Percentiles rank a stretch among this genome's conserved stretches.
Conservation (phyloP, 352 stramenopile genomes). For the Globisporangium ultimum region DNA sequence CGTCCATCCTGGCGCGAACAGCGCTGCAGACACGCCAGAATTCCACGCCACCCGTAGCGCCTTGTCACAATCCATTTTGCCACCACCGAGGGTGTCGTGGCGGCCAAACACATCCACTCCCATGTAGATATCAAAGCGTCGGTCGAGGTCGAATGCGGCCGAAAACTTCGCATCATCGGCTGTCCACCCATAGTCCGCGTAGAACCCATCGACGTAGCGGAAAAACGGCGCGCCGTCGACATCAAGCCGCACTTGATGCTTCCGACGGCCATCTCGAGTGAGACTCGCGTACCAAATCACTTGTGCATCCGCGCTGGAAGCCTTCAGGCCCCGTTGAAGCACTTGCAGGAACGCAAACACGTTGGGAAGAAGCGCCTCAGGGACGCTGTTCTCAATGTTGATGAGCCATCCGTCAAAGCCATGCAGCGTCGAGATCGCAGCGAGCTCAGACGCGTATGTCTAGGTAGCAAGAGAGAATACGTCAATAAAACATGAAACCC, state of each 20-base stretch:
- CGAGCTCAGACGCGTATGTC: conserved; percentile 32
- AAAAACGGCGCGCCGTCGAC: conserved; percentile 38
- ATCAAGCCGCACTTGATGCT: conserved; percentile 38
- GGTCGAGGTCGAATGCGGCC: conserved; percentile 34
- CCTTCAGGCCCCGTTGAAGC: conserved; percentile 23
- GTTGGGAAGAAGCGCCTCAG: conserved; percentile 18
- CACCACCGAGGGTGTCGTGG: conserved; percentile 31
- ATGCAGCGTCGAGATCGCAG: conserved; percentile 30
- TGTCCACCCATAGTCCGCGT: conserved; percentile 46
- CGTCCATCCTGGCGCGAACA: conserved; percentile 38
- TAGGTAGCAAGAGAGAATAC: background rate
- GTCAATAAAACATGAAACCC: background rate
- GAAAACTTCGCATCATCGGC: conserved; percentile 39
- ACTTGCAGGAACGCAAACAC: conserved; percentile 32
- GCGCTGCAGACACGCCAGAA: conserved; percentile 30
- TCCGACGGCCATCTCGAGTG: conserved; percentile 24
- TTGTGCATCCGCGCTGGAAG: conserved; percentile 21
- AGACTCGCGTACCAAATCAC: conserved; percentile 61
- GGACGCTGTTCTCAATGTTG: conserved; percentile 53
- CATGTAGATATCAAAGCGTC: conserved; percentile 58
- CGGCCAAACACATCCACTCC: conserved; percentile 50
- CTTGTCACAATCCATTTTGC: conserved; percentile 29
- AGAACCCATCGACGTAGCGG: conserved; percentile 42
- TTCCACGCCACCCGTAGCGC: conserved; percentile 34
- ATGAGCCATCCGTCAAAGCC: conserved; percentile 64